These are phyloP conservation scores for Suillus sp. DNA, from an alignment of 768 basidiomycete genomes.

Conservation along the genomic window DNA sequence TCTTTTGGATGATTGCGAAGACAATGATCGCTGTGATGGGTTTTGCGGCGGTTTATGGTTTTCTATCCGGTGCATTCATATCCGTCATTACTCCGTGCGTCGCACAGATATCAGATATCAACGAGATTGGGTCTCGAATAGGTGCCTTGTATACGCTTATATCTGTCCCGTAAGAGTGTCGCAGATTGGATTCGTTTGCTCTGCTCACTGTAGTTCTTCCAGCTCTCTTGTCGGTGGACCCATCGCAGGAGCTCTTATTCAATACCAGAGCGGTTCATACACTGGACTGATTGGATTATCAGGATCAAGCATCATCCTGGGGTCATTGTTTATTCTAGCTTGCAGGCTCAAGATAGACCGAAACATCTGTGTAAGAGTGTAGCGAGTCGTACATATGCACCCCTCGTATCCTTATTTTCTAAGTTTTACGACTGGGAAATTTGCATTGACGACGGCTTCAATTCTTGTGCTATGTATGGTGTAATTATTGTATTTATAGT, in stretches of 20 bases:
- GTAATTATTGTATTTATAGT: constrained; percentile 6
- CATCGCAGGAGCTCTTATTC: constrained; percentile 59
- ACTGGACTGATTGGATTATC: constrained; percentile 58
- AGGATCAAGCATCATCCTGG: constrained; percentile 58
- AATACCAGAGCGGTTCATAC: constrained; percentile 46
- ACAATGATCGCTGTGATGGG: constrained; percentile 44
- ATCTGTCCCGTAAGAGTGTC: constrained; percentile 65
- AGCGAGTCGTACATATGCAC: constrained; percentile 16
- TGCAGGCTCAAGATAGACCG: constrained; percentile 50
- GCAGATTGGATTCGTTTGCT: neutral
- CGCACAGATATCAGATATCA: constrained; percentile 61
- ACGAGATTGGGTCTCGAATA: constrained; percentile 62
- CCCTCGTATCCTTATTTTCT: constrained; percentile 31
- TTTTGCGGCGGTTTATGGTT: constrained; percentile 61
- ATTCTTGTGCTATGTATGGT: constrained; percentile 1
- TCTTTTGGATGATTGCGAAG: constrained; percentile 55
- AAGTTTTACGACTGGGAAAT: constrained; percentile 15
- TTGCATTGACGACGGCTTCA: neutral
- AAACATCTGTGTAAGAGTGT: constrained; percentile 49
- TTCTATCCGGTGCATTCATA: constrained; percentile 69
- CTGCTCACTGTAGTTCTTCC: neutral
- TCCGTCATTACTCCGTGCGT: constrained; percentile 69
- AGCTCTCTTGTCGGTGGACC: constrained; percentile 70
- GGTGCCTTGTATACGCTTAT: constrained; percentile 67
- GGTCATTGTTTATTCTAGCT: constrained; percentile 57